A percentile compares a stretch with the other conserved stretches of the same genome.
Evolutionary conservation across 352 stramenopile species (phyloP).

Genomic region (Globisporangium parvum): DNA sequence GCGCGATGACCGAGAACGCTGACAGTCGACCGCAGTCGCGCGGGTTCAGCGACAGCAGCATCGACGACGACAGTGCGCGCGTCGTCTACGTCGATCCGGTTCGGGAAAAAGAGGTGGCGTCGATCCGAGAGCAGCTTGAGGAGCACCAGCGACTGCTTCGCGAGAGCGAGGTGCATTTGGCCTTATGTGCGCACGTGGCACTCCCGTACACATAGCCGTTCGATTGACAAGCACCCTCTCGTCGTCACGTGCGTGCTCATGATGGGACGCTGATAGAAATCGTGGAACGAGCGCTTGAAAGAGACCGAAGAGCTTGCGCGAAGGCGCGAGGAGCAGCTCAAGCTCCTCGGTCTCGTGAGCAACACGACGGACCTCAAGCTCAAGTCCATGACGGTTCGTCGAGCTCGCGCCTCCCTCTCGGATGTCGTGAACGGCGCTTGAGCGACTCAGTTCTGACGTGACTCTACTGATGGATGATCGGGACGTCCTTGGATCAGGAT

Average conservation of each 20-base stretch:
- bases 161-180: slow-evolving; percentile 56
- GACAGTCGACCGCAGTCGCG: slow-evolving; percentile 46
- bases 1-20: slow-evolving; percentile 66
- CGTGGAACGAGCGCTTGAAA: slow-evolving; percentile 70
- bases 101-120: slow-evolving; percentile 48
- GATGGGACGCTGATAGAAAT: slow-evolving; percentile 61
- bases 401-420: no score
- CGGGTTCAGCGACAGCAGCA: slow-evolving; percentile 16
- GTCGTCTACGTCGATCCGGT: slow-evolving; percentile 30
- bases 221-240: neutral
- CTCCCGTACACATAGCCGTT: no score
- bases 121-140: slow-evolving; percentile 69
- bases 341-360: slow-evolving; percentile 54
- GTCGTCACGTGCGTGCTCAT: no score
- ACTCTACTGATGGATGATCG: neutral
- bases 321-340: slow-evolving; percentile 75
- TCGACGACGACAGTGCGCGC: slow-evolving; percentile 18
- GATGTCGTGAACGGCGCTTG: no score
- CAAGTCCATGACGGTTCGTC: slow-evolving; percentile 38
- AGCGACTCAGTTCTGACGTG: no score
- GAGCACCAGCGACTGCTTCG: slow-evolving; percentile 67
- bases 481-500: slow-evolving; percentile 20
- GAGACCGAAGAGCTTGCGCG: slow-evolving; percentile 78
- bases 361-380: slow-evolving; percentile 51
- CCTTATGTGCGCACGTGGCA: no score